Evolutionary conservation across 2,329 filamentous ascomycete genomes (phyloP), one percentile per base, ranked within the genome.

Genomic region (Ceratocystis smalleyi): DNA sequence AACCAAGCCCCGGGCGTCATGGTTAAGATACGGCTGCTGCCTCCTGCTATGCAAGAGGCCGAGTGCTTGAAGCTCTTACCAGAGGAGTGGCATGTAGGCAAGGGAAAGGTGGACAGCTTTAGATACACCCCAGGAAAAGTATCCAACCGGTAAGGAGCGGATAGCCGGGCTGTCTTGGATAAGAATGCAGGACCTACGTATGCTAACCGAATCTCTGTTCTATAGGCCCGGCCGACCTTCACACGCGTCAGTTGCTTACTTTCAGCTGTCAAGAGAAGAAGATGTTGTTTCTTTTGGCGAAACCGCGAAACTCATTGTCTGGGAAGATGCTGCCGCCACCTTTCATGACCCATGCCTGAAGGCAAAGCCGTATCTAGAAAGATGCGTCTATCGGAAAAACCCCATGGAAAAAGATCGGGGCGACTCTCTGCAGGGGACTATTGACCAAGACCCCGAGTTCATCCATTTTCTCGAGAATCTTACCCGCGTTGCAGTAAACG

Each of bases 401-500:
- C 90, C 92, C 1, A 83, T 83, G 66, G 82, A 80, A 43, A 89
- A 89, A 72, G 83, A 83, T 61, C 85, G 90, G 43, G 83, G 84
- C 63, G 94, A 99, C 77, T 84, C 85, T 63, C 85, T 91, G 15
- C 89, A 96, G 73, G 94, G 92, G 63, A 96, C 91, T 2, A 97
- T 99, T 69, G 94, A 99, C 70, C 91, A 96, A 72, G 94, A 99
- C 71, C 85, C 89, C 0, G 94, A 97, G 70, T 99, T 96, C 70
- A 95, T 96, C 77, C 84, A 86, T 30, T 99, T 97, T 72, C 80
- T 99, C 6, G 88, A 95, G 73, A 87, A 83, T 63, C 80, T 97
- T 3, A 67, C 67, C 8, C 66, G 66, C 22, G 57, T 51, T 59
- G 95, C 76, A 1, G 70, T 76, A 4, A 81, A 78, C 62, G 79